Conservation (phyloP, 108 stramenopile species). For the Cyclotella kingstonii region DNA sequence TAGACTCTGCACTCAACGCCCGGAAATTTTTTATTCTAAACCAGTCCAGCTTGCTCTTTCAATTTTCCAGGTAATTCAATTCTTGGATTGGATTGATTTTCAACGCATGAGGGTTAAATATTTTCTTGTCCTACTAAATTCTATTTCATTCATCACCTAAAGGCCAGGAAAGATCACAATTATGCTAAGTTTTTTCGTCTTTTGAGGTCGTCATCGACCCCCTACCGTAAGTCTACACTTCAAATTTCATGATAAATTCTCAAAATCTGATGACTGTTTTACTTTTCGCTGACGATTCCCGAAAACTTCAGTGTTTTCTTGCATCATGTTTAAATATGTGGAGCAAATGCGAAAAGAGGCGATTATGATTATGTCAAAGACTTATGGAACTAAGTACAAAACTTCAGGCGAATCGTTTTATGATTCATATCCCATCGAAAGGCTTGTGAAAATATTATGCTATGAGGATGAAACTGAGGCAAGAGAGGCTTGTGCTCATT, state of each 20-base stretch:
- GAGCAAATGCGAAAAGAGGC: slow-evolving; percentile 81
- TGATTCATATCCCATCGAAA: slow-evolving; percentile 74
- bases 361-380: slow-evolving; percentile 68
- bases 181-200: slow-evolving; percentile 83
- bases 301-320: slow-evolving; percentile 45
- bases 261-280: too few relatives aligned
- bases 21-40: slow-evolving; percentile 70
- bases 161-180: slow-evolving; percentile 79
- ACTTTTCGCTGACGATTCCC: too few relatives aligned
- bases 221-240: slow-evolving; percentile 45
- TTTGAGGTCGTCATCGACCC: slow-evolving; percentile 60
- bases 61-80: slow-evolving; percentile 71
- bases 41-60: slow-evolving; percentile 83
- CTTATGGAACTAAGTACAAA: slow-evolving; percentile 73
- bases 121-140: not conserved
- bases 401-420: slow-evolving; percentile 68
- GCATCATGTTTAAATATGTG: slow-evolving; percentile 90
- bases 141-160: not conserved
- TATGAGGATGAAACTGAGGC: slow-evolving; percentile 85
- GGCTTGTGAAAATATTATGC: slow-evolving; percentile 63
- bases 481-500: slow-evolving; percentile 66
- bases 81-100: not conserved
- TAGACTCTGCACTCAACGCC: slow-evolving; percentile 57
- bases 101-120: too few relatives aligned
- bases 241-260: slow-evolving; percentile 2